phyloP scores from a whole-genome alignment of 768 basidiomycete genomes.

The Hericium coralloides region DNA sequence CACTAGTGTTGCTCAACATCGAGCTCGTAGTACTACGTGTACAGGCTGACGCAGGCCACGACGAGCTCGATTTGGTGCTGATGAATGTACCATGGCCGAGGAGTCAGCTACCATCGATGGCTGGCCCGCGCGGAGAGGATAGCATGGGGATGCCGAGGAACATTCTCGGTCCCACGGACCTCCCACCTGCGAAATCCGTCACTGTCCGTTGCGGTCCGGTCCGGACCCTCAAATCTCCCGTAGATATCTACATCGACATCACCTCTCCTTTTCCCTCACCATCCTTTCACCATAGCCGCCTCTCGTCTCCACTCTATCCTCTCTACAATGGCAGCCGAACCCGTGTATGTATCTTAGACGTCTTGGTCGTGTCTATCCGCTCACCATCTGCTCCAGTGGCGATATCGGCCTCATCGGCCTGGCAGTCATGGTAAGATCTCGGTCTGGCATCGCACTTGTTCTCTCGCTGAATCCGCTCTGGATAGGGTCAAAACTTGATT shows the following conservation, averaged over 20 bases:
- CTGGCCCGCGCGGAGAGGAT: no score
- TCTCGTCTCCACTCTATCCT: slow-evolving; percentile 26
- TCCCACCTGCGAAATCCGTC: no score
- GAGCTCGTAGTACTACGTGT: no score
- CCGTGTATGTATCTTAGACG: slow-evolving; percentile 31
- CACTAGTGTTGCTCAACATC: no score
- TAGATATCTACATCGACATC: slow-evolving; percentile 1
- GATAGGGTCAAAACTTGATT: slow-evolving; percentile 91
- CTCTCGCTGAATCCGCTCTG: no score
- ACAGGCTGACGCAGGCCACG: no score
- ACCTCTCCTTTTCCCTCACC: slow-evolving; percentile 5
- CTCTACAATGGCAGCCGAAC: slow-evolving; percentile 29
- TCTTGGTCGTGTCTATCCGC: slow-evolving; percentile 20
- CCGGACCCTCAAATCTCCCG: slow-evolving; percentile 1
- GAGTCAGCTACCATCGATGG: no score
- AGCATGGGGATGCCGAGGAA: no score
- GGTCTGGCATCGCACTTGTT: background rate
- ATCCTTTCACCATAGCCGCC: slow-evolving; percentile 12
- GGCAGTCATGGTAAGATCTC: slow-evolving; percentile 81
- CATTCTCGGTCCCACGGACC: no score
- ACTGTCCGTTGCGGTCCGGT: slow-evolving; percentile 2
- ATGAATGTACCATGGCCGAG: no score
- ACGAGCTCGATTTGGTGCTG: no score
- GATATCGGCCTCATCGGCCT: slow-evolving; percentile 98
- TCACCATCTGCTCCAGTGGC: slow-evolving; percentile 44